Evolutionary conservation across 257 asterid species (phyloP), one percentile per base, ranked within the genome.

Genomic region (Forsythia viridissima): DNA sequence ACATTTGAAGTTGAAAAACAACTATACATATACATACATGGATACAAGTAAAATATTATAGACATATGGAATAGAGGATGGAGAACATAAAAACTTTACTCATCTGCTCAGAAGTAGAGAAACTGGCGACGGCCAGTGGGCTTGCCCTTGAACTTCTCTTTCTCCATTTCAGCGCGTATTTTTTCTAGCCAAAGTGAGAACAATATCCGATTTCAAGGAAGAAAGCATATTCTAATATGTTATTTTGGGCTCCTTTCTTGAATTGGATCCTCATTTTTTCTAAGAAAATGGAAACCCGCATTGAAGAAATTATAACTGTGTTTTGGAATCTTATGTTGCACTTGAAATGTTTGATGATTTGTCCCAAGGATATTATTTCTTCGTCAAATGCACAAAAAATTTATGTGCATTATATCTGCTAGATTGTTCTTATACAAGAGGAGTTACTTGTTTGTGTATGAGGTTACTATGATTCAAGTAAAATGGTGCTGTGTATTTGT

Each of bases 111-210:
- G 87, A 88, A 42, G 91, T 87, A 72, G 91, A 87, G 82, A 30
- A 87, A 87, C 75, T 87, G 86, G 81, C 89, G 91, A 82, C 91
- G 91, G 84, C 91, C 91, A 76, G 91, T 87, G 77, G 91, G 91
- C 86, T 87, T 85, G 51, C 89, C 91, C 88, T 87, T 87, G 82
- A 87, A 87, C 82, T 87, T 87, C 65, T 89, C 91, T 80, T 89
- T 80, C 38, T 89, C 91, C 91, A 87, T 87, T 8, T 68, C 24
- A 42, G 72, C 18, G 24, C 6, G 51, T 10, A 18, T 55, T 18
- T 0, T 30, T 30, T 30, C 2, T 1, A 30, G 2, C 34, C 34
- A 30, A 30, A 30, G 21, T 67, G 84, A 71, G 70, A 39, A 37
- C 65, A 44, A 65, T 40, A 39, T 51, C 16, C 77, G 76, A 52